Conservation (phyloP, 805 yeast genomes). For the Saccharomycopsis fibuligera region DNA sequence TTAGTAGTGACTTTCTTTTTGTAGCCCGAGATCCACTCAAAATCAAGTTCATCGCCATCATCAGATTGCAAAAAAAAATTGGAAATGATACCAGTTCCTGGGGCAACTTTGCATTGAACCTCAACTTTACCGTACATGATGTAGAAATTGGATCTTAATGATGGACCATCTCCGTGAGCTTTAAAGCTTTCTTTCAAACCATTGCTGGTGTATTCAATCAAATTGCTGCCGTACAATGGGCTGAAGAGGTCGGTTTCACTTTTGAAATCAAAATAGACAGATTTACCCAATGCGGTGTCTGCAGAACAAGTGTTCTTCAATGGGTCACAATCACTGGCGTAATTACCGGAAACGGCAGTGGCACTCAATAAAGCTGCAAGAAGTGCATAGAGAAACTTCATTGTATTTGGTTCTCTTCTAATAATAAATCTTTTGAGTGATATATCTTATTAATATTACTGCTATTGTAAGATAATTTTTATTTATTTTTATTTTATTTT, state of each 20-base stretch:
- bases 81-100: slow-evolving; percentile 61
- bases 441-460: too few species aligned
- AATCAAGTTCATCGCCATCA: slow-evolving; percentile 83
- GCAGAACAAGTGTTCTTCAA: slow-evolving; percentile 26
- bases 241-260: slow-evolving; percentile 32
- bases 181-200: slow-evolving; percentile 48
- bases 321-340: slow-evolving; percentile 19
- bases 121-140: slow-evolving; percentile 70
- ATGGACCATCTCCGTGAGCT: slow-evolving; percentile 52
- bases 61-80: slow-evolving; percentile 64
- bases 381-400: not conserved
- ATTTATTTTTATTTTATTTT: too few species aligned
- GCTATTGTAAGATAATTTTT: too few species aligned
- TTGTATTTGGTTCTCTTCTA: not conserved
- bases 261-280: slow-evolving; percentile 40
- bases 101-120: slow-evolving; percentile 49
- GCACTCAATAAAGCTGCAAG: slow-evolving; percentile 2
- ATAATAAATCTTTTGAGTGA: too few species aligned
- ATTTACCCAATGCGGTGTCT: slow-evolving; percentile 48
- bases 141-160: slow-evolving; percentile 55
- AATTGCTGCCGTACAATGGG: slow-evolving; percentile 24
- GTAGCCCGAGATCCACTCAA: slow-evolving; percentile 84
- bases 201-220: slow-evolving; percentile 32
- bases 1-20: slow-evolving; percentile 67
- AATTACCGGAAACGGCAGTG: slow-evolving; percentile 7